Conservation (phyloP, 371 early-diverging fungal genomes). For the Lichtheimia hyalospora region DNA sequence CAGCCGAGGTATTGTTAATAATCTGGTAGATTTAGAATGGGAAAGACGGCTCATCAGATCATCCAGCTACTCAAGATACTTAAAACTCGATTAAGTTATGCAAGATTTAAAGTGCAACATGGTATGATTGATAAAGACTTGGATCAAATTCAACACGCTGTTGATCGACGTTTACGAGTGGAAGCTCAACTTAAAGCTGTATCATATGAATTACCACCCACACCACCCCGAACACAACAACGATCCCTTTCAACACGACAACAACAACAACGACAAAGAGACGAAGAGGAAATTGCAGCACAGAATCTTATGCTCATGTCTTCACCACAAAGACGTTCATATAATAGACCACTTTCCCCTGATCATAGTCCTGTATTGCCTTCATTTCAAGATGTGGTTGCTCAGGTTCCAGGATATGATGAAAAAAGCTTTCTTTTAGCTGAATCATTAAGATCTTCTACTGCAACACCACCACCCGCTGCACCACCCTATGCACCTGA, state of each 20-base stretch:
- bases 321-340: background rate
- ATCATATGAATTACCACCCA: conserved; percentile 4
- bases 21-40: no score
- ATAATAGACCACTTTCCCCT: no score
- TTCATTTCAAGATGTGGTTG: conserved; percentile 7
- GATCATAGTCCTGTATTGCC: background rate
- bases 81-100: conserved; percentile 13
- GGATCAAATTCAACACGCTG: conserved; percentile 12
- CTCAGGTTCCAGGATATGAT: conserved; percentile 10
- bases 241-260: background rate
- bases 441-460: background rate
- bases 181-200: background rate
- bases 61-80: conserved; percentile 7
- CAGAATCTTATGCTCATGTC: conserved; percentile 11
- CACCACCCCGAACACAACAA: conserved; percentile 9
- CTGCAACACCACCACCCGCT: background rate
- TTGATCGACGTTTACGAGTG: background rate
- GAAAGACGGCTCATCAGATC: background rate
- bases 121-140: conserved; percentile 16
- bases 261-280: background rate
- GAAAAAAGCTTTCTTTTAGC: conserved; percentile 2
- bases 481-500: background rate
- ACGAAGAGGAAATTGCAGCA: conserved; percentile 10
- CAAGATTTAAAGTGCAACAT: conserved; percentile 14
- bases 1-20: no score